phyloP scores from a whole-genome alignment of 2,329 filamentous ascomycete species.

The Hortaea sp. region DNA sequence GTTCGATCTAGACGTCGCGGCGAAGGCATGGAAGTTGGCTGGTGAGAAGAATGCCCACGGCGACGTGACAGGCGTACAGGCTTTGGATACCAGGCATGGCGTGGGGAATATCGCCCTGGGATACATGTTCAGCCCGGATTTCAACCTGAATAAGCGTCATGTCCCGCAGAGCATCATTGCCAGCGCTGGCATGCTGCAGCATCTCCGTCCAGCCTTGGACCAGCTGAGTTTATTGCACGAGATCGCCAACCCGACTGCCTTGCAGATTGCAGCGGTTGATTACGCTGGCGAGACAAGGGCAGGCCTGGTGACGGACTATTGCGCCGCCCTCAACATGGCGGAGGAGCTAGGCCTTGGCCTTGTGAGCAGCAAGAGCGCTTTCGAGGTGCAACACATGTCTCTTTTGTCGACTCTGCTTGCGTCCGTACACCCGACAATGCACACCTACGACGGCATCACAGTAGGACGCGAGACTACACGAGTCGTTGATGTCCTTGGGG shows the following conservation, averaged over 20 bases:
- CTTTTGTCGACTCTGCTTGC: constrained; percentile 77
- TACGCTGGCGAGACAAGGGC: constrained; percentile 54
- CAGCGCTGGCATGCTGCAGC: constrained; percentile 69
- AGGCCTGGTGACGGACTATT: constrained; percentile 80
- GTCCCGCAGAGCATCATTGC: constrained; percentile 87
- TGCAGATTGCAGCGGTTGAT: constrained; percentile 84
- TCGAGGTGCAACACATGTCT: constrained; percentile 92
- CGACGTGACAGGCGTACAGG: constrained; percentile 64
- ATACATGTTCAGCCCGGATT: constrained; percentile 96
- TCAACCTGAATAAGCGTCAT: constrained; percentile 80
- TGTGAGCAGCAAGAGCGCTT: constrained; percentile 73
- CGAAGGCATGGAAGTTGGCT: constrained; percentile 62
- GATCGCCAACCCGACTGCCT: constrained; percentile 84
- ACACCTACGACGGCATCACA: constrained; percentile 79
- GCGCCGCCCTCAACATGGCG: constrained; percentile 64
- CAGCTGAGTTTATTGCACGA: constrained; percentile 86
- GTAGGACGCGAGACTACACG: constrained; percentile 73
- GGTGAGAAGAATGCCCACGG: constrained; percentile 72
- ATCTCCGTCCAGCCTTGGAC: constrained; percentile 74
- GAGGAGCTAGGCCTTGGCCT: constrained; percentile 86
- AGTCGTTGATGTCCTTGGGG: constrained; percentile 71
- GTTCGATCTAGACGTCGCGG: constrained; percentile 79
- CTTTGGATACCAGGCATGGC: constrained; percentile 78
- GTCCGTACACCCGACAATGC: constrained; percentile 68
- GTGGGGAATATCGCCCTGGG: constrained; percentile 86